Evolutionary conservation across 1,139 yeast genomes (phyloP).

Genomic region (Chernovozyma aurita): DNA sequence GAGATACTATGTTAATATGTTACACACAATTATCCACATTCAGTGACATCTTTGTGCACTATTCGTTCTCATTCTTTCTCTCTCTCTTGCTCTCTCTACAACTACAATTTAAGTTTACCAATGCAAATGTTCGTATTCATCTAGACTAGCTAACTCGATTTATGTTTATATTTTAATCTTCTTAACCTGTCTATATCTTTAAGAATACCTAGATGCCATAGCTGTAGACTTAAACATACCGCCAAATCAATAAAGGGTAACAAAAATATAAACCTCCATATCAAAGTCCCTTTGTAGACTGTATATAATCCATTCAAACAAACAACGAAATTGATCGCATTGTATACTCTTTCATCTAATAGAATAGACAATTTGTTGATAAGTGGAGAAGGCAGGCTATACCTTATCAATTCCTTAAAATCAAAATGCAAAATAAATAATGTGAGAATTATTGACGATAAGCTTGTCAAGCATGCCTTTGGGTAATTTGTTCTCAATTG

Average conservation of each 20-base stretch:
- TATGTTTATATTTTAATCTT: constrained; percentile 19
- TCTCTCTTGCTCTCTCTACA: no score
- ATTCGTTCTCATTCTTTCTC: no score
- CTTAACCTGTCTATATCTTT: constrained; percentile 12
- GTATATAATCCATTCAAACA: constrained; percentile 1
- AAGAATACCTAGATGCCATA: constrained; percentile 11
- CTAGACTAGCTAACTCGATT: constrained; percentile 12
- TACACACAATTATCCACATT: no score
- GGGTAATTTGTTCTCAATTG: constrained; percentile 4
- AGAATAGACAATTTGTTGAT: no score
- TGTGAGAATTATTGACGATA: constrained; percentile 4
- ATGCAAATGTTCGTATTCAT: no score
- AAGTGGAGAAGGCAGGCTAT: no score
- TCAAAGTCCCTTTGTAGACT: background rate
- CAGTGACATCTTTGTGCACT: no score
- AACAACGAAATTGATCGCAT: constrained; percentile 2
- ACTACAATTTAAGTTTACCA: no score
- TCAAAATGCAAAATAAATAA: constrained; percentile 3
- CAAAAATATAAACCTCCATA: constrained; percentile 7
- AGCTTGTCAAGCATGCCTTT: constrained; percentile 1
- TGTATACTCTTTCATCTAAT: constrained; percentile 1
- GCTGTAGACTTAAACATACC: constrained; percentile 11
- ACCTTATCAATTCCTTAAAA: constrained; percentile 1
- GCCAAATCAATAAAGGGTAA: constrained; percentile 16
- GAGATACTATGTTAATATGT: no score